Conservation (phyloP, 2,329 filamentous ascomycete species). For the Escovopsis sp. region DNA sequence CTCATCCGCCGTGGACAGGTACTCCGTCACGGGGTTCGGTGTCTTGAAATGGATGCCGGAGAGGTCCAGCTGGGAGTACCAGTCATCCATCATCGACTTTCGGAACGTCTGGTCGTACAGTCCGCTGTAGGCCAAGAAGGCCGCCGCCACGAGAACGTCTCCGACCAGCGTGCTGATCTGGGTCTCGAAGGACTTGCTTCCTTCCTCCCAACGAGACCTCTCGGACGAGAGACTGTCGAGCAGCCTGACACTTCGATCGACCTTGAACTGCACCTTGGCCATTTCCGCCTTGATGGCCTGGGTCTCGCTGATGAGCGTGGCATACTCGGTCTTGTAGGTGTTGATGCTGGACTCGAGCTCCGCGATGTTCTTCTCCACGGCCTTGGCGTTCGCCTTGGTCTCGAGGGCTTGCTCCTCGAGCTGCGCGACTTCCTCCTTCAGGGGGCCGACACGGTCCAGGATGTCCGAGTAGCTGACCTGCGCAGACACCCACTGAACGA, state of each 20-base stretch:
- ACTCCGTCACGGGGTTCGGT: conserved; percentile 90
- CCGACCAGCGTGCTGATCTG: conserved; percentile 95
- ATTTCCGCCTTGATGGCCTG: conserved; percentile 96
- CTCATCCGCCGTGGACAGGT: conserved; percentile 91
- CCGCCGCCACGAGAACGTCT: conserved; percentile 89
- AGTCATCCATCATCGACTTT: conserved; percentile 95
- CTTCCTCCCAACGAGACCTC: conserved; percentile 84
- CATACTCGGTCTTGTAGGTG: conserved; percentile 92
- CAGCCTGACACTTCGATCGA: conserved; percentile 85
- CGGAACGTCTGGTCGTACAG: conserved; percentile 97
- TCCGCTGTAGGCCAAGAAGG: conserved; percentile 91
- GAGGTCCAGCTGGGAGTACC: conserved; percentile 80
- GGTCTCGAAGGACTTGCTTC: conserved; percentile 94
- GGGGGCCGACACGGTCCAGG: conserved; percentile 78
- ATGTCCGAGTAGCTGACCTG: conserved; percentile 98
- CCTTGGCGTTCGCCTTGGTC: conserved; percentile 86
- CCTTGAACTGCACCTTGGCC: conserved; percentile 93
- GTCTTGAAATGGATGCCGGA: conserved; percentile 91
- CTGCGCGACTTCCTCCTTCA: conserved; percentile 76
- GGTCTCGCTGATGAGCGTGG: conserved; percentile 87
- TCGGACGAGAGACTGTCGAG: conserved; percentile 93
- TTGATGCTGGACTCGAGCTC: conserved; percentile 81
- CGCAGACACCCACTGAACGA: conserved; percentile 93
- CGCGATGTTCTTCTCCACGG: conserved; percentile 75
- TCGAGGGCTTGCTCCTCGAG: conserved; percentile 80